Conservation (phyloP, 768 basidiomycete species). For the Vishniacozyma victoriae region DNA sequence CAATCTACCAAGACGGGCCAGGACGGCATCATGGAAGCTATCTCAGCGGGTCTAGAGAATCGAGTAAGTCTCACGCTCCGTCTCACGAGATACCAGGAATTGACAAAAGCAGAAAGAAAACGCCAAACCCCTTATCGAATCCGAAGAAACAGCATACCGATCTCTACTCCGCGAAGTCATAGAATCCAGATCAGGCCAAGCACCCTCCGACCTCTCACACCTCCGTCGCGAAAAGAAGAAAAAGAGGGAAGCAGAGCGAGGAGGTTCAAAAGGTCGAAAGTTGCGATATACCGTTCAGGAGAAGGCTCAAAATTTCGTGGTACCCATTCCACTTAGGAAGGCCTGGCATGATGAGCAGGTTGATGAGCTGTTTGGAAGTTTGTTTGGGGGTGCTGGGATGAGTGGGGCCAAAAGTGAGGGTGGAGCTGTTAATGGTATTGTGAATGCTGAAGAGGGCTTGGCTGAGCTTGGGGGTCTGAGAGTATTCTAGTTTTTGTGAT, state of each 20-base stretch:
- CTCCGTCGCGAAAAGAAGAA: conserved; percentile 53
- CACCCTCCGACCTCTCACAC: conserved; percentile 22
- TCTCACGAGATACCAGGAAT: background rate
- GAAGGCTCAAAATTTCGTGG: conserved; percentile 95
- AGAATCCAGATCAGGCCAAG: conserved; percentile 51
- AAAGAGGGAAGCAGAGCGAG: conserved; percentile 76
- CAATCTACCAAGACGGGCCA: conserved; percentile 47
- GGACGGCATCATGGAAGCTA: conserved; percentile 58
- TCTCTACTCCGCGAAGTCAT: conserved; percentile 86
- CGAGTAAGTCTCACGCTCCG: conserved; percentile 22
- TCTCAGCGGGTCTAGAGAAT: conserved; percentile 62
- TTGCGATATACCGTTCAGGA: conserved; percentile 89
- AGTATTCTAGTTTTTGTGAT: conserved; percentile 15
- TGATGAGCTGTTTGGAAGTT: conserved; percentile 83
- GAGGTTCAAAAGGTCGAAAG: conserved; percentile 91
- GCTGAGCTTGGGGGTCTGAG: conserved; percentile 12
- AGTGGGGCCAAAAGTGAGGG: conserved; percentile 24
- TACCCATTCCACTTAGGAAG: conserved; percentile 61
- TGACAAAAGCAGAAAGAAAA: conserved; percentile 8
- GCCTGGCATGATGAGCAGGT: conserved; percentile 95
- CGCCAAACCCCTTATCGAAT: conserved; percentile 30
- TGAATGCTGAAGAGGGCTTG: conserved; percentile 11
- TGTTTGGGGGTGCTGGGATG: conserved; percentile 58
- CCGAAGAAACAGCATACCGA: conserved; percentile 62
- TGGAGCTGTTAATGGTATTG: conserved; percentile 1